phyloP scores from a whole-genome alignment of 257 asterid genomes.

The Catharanthus roseus region DNA sequence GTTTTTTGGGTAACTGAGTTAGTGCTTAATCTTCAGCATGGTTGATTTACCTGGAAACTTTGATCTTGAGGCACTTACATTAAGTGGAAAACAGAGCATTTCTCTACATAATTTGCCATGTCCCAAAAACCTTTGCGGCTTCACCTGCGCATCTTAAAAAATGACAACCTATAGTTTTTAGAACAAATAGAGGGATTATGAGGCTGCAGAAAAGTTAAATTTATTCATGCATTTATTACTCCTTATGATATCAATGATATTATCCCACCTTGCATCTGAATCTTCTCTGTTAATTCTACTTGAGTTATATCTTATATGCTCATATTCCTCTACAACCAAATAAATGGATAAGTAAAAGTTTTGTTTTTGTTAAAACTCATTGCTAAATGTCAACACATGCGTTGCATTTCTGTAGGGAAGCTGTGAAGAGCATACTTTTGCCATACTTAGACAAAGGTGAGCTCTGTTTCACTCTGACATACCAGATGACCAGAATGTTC shows the following conservation, averaged over 20 bases:
- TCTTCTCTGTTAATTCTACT: background rate
- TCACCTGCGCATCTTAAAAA: background rate
- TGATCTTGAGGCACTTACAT: background rate
- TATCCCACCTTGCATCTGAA: background rate
- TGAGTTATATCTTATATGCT: background rate
- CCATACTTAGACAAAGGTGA: slow-evolving; percentile 77
- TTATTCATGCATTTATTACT: background rate
- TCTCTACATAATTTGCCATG: background rate
- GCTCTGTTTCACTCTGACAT: slow-evolving; percentile 18
- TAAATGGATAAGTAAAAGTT: background rate
- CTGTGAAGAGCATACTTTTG: slow-evolving; percentile 48
- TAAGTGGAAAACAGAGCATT: background rate
- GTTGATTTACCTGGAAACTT: background rate
- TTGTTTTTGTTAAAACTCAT: background rate
- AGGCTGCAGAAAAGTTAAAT: background rate
- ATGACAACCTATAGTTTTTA: background rate
- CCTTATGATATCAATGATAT: background rate
- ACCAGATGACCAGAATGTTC: slow-evolving; percentile 2
- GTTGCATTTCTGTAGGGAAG: slow-evolving; percentile 53
- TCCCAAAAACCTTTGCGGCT: background rate
- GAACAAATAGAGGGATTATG: background rate
- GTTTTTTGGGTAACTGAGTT: background rate
- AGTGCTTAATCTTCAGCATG: background rate
- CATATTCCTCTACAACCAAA: background rate
- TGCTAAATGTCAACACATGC: slow-evolving; percentile 6